Evolutionary conservation across 805 yeast species (phyloP).

Genomic region (Candida berthetii): DNA sequence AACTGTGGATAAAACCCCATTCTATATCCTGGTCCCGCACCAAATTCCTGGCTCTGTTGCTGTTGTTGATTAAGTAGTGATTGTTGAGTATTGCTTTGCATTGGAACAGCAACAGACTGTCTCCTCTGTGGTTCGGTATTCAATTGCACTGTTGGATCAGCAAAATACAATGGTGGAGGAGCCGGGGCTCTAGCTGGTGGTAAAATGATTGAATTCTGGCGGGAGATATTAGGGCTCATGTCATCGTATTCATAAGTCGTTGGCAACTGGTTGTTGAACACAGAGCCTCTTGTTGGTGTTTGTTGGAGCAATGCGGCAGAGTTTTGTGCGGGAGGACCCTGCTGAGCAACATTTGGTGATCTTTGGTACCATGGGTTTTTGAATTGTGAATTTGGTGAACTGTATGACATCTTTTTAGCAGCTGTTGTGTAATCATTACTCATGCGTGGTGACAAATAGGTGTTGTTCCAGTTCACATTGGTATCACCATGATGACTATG

Average conservation of each 20-base stretch:
- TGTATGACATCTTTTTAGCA: slow-evolving; percentile 14
- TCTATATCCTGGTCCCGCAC: slow-evolving; percentile 7
- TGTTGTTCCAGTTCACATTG: slow-evolving; percentile 18
- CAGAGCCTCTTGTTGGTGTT: slow-evolving; percentile 12
- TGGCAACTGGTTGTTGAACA: slow-evolving; percentile 31
- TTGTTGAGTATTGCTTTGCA: slow-evolving; percentile 10
- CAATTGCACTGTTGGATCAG: slow-evolving; percentile 17
- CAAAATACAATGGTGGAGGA: slow-evolving; percentile 29
- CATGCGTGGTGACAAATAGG: slow-evolving; percentile 10
- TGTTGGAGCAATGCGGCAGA: slow-evolving; percentile 3
- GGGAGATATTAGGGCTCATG: slow-evolving; percentile 8
- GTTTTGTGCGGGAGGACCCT: background rate
- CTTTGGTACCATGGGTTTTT: slow-evolving; percentile 20
- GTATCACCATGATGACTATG: background rate
- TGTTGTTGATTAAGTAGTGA: slow-evolving; percentile 5
- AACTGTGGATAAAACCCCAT: slow-evolving; percentile 22
- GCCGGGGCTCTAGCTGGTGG: slow-evolving; percentile 42
- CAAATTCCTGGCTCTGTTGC: slow-evolving; percentile 11
- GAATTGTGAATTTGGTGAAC: slow-evolving; percentile 22
- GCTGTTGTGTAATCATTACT: slow-evolving; percentile 6
- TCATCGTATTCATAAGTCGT: slow-evolving; percentile 42
- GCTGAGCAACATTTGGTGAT: slow-evolving; percentile 6
- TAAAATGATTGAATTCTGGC: slow-evolving; percentile 21
- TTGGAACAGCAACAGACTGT: slow-evolving; percentile 28
- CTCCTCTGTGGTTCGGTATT: slow-evolving; percentile 26